These are phyloP conservation scores for Dothidotthia symphoricarpi DNA, from an alignment of 2,329 filamentous ascomycete species.

Conservation along the genomic window DNA sequence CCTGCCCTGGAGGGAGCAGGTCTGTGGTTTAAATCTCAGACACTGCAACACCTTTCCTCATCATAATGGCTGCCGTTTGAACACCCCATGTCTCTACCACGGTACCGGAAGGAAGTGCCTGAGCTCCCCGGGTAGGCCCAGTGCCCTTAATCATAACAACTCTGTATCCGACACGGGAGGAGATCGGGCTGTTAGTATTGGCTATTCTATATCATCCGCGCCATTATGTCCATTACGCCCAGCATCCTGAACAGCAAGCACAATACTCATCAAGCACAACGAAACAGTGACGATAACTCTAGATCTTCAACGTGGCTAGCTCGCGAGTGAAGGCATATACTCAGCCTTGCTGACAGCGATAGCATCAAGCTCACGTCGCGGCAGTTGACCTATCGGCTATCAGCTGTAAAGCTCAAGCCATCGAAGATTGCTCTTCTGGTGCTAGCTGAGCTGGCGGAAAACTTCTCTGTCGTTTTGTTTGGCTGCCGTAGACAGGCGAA, in stretches of 20 bases:
- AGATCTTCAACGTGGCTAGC: slow-evolving; percentile 27
- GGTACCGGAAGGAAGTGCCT: slow-evolving; percentile 13
- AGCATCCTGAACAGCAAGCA: slow-evolving; percentile 12
- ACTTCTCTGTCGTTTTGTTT: slow-evolving; percentile 26
- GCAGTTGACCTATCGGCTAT: slow-evolving; percentile 13
- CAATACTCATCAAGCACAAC: slow-evolving; percentile 11
- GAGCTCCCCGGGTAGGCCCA: slow-evolving; percentile 16
- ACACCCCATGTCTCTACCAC: slow-evolving; percentile 13
- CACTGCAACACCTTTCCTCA: slow-evolving; percentile 6
- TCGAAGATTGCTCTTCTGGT: slow-evolving; percentile 27
- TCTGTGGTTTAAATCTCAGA: slow-evolving; percentile 18
- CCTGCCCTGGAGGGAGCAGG: slow-evolving; percentile 3
- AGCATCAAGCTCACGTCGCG: slow-evolving; percentile 4
- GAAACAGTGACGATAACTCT: slow-evolving; percentile 13
- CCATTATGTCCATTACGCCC: slow-evolving; percentile 2
- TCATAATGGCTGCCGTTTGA: slow-evolving; percentile 16
- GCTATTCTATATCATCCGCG: slow-evolving; percentile 2
- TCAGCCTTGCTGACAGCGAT: slow-evolving; percentile 15
- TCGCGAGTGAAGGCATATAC: slow-evolving; percentile 10
- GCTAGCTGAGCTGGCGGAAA: slow-evolving; percentile 30
- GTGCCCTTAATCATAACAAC: slow-evolving; percentile 8
- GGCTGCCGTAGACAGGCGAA: slow-evolving; percentile 29
- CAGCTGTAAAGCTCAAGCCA: slow-evolving; percentile 8
- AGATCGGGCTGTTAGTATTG: slow-evolving; percentile 4
- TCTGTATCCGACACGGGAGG: slow-evolving; percentile 20